Conservation (phyloP, 208 protist species). For the Porcisia hertigi region DNA sequence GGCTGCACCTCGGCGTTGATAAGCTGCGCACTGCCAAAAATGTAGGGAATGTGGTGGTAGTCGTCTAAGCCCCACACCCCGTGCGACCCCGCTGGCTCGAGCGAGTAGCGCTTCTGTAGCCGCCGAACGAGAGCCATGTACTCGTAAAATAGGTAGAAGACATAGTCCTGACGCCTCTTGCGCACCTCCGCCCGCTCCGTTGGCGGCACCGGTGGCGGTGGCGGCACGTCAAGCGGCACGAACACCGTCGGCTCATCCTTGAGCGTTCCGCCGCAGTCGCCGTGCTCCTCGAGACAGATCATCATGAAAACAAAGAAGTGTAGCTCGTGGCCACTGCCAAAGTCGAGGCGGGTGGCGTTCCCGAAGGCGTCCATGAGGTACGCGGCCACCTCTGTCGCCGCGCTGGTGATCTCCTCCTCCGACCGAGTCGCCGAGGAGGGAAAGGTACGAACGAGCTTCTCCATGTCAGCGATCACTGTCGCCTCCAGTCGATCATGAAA, state of each 20-base stretch:
- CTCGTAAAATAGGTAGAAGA: slow-evolving; percentile 88
- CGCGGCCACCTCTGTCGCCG: slow-evolving; percentile 78
- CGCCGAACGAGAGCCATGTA: slow-evolving; percentile 95
- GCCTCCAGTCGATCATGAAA: slow-evolving; percentile 67
- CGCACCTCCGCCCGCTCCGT: slow-evolving; percentile 18
- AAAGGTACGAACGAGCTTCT: slow-evolving; percentile 51
- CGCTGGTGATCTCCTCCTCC: slow-evolving; percentile 22
- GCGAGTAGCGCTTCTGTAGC: slow-evolving; percentile 81
- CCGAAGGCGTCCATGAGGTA: slow-evolving; percentile 96
- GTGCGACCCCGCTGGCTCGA: slow-evolving; percentile 98
- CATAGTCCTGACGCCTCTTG: slow-evolving; percentile 68
- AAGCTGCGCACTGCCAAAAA: slow-evolving; percentile 97
- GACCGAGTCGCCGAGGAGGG: slow-evolving; percentile 21
- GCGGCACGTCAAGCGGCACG: slow-evolving; percentile 35
- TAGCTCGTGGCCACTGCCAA: slow-evolving; percentile 99
- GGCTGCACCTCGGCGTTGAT: slow-evolving; percentile 51
- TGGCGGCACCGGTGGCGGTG: slow-evolving; percentile 39
- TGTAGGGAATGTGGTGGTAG: slow-evolving; percentile 98
- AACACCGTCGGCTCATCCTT: slow-evolving; percentile 31
- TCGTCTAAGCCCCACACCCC: slow-evolving; percentile 99
- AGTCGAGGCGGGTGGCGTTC: slow-evolving; percentile 97
- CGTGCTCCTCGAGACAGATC: slow-evolving; percentile 83
- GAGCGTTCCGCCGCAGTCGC: slow-evolving; percentile 62
- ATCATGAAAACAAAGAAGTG: slow-evolving; percentile 95
- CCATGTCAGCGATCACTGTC: slow-evolving; percentile 47